These are phyloP conservation scores for Phialophora tarda DNA, from an alignment of 2,329 filamentous ascomycete genomes.

Conservation along the genomic window DNA sequence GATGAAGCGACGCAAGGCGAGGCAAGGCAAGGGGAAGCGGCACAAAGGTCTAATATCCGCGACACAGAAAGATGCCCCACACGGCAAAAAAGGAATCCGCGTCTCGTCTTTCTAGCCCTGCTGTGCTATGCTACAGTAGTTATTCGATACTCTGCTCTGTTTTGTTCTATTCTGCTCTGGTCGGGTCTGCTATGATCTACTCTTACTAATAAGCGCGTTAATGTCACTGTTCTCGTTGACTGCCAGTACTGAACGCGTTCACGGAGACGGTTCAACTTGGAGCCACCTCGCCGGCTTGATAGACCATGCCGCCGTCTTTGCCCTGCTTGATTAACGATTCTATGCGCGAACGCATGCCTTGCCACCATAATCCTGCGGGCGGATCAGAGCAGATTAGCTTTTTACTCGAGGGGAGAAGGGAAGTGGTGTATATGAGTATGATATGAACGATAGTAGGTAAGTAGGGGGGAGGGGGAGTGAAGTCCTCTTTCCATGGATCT, in stretches of 20 bases:
- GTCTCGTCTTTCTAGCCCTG: neutral
- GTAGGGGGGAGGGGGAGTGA: no score
- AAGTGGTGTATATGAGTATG: no score
- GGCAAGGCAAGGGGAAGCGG: no score
- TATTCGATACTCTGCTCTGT: neutral
- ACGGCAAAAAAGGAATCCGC: no score
- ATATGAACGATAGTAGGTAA: no score
- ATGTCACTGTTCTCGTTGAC: no score
- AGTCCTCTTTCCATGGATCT: no score
- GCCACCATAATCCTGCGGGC: constrained; percentile 2
- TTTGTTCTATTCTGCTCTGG: neutral
- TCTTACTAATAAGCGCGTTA: neutral
- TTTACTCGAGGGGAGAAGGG: no score
- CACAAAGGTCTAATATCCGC: neutral
- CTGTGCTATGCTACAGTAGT: neutral
- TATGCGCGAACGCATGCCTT: neutral
- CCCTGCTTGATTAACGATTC: neutral
- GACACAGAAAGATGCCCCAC: no score
- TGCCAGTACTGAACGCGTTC: neutral
- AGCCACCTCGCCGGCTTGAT: neutral
- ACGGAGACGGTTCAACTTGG: neutral
- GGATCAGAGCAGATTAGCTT: neutral
- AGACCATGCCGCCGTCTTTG: neutral
- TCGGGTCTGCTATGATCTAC: neutral
- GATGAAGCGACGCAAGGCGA: no score